Conservation (phyloP, 495 filamentous ascomycete genomes). For the Amniculicola lignicola region DNA sequence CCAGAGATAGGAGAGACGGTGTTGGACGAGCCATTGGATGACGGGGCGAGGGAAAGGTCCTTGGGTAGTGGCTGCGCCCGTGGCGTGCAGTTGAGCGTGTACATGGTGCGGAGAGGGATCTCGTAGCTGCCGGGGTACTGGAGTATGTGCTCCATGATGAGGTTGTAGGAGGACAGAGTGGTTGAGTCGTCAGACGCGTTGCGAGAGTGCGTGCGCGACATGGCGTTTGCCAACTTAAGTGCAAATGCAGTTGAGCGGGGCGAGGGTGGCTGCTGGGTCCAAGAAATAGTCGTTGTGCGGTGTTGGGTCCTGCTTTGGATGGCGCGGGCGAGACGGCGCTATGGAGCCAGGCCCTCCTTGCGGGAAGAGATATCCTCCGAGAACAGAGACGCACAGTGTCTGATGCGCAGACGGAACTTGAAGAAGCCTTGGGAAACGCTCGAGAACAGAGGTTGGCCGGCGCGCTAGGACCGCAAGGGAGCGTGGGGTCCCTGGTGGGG, state of each 20-base stretch:
- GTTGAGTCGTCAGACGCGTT: conserved; percentile 35
- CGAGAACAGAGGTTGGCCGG: conserved; percentile 13
- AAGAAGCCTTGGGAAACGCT: too few species aligned
- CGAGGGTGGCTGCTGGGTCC: not conserved
- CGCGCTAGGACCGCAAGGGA: conserved; percentile 5
- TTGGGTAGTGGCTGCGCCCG: conserved; percentile 44
- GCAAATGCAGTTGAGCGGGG: too few species aligned
- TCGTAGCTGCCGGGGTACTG: conserved; percentile 66
- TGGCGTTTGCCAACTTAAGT: too few species aligned
- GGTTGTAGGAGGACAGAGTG: conserved; percentile 37
- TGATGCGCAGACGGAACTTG: not conserved
- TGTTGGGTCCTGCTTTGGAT: conserved; percentile 9
- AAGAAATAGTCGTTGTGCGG: not conserved
- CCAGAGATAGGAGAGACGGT: conserved; percentile 39
- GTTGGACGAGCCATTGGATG: conserved; percentile 23
- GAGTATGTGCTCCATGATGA: conserved; percentile 66
- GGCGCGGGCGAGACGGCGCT: not conserved
- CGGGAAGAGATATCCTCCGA: not conserved
- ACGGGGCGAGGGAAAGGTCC: conserved; percentile 35
- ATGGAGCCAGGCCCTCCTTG: conserved; percentile 17
- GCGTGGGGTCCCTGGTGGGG: conserved; percentile 9
- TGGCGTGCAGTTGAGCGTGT: conserved; percentile 64
- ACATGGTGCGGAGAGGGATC: conserved; percentile 72
- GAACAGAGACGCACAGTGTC: conserved; percentile 8
- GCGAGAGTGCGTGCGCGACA: conserved; percentile 34